These are phyloP conservation scores for Cordyceps javanica DNA, from an alignment of 2,329 filamentous ascomycete species.

Conservation along the genomic window DNA sequence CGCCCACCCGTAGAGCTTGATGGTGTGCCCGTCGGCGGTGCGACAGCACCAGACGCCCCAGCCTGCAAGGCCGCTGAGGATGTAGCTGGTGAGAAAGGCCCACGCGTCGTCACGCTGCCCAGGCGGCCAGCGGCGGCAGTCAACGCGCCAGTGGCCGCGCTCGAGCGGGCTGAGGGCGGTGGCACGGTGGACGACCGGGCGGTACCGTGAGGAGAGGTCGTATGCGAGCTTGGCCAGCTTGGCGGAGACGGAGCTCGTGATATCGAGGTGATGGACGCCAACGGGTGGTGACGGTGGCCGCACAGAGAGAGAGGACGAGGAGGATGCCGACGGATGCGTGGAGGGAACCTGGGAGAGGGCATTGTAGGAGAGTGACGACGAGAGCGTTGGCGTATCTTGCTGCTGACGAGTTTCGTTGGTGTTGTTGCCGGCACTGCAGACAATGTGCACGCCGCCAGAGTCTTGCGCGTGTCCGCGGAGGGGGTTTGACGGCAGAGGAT, in stretches of 20 bases:
- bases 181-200: constrained; percentile 31
- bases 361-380: constrained; percentile 11
- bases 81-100: constrained; percentile 53
- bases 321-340: background rate
- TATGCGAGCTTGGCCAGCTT: constrained; percentile 46
- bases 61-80: constrained; percentile 53
- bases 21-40: constrained; percentile 28
- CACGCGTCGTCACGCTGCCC: constrained; percentile 50
- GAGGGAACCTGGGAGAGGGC: constrained; percentile 16
- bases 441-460: constrained; percentile 14
- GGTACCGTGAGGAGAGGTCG: constrained; percentile 47
- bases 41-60: constrained; percentile 61
- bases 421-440: constrained; percentile 26
- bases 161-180: constrained; percentile 48
- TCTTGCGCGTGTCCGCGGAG: constrained; percentile 15
- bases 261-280: constrained; percentile 38
- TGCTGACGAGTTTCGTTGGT: background rate
- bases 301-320: constrained; percentile 38
- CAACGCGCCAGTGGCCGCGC: constrained; percentile 71
- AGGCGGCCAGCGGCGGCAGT: constrained; percentile 48
- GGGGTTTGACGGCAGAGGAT: constrained; percentile 25
- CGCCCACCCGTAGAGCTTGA: constrained; percentile 76
- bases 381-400: background rate
- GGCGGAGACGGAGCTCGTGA: constrained; percentile 49
- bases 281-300: constrained; percentile 47